phyloP scores from a whole-genome alignment of 148 eudicot species.

The Rhododendron henanense region DNA sequence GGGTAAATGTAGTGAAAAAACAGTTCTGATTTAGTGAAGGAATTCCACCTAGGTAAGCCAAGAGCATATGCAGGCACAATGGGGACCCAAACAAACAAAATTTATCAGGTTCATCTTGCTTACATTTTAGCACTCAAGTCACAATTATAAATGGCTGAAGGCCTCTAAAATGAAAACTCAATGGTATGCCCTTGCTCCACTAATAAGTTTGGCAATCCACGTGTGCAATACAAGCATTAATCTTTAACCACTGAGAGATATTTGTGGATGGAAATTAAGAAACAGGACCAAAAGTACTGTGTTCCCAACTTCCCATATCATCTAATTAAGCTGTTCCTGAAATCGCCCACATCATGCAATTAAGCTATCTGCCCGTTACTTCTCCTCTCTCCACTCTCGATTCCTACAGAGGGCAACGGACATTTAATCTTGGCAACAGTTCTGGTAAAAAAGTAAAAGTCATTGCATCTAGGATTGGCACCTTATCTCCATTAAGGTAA shows the following conservation, averaged over 20 bases:
- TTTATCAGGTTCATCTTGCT: background rate
- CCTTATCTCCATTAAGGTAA: background rate
- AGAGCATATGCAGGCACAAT: background rate
- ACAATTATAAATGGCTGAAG: too few species aligned
- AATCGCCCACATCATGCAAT: background rate
- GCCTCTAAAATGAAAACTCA: background rate
- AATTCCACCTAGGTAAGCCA: background rate
- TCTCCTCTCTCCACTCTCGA: background rate
- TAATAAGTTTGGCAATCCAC: background rate
- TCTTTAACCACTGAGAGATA: background rate
- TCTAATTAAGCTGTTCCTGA: background rate
- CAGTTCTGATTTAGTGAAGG: background rate
- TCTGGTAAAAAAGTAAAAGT: background rate
- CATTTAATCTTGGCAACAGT: background rate
- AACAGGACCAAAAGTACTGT: background rate
- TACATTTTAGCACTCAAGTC: background rate
- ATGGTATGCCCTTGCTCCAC: background rate
- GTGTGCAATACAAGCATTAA: background rate
- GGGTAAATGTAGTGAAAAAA: background rate
- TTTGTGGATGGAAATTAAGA: background rate
- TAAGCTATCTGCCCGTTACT: background rate
- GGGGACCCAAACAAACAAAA: background rate
- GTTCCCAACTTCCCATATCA: background rate
- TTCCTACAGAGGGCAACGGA: background rate
- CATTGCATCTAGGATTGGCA: background rate